Percentiles rank a stretch among this genome's conserved stretches.
These are phyloP conservation scores for Xylaria castorea DNA, from an alignment of 495 filamentous ascomycete species.

Conservation along the genomic window DNA sequence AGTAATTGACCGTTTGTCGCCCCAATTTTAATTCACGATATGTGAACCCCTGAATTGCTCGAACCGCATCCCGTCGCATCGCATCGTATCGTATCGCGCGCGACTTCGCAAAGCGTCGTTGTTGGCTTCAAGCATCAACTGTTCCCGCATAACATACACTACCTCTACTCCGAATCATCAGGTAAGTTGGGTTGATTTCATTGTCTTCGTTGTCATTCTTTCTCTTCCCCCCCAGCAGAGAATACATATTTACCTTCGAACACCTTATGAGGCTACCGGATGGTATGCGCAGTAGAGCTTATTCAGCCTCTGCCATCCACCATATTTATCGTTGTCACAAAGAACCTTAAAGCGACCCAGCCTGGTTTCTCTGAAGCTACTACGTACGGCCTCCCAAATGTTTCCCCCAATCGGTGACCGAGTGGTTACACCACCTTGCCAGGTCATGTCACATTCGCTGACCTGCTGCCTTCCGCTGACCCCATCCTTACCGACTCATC, in stretches of 20 bases:
- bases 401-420: constrained; percentile 28
- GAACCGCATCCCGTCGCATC: constrained; percentile 15
- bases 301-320: constrained; percentile 14
- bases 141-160: neutral
- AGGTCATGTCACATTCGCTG: constrained; percentile 22
- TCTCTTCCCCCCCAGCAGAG: neutral
- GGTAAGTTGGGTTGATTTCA: neutral
- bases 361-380: neutral
- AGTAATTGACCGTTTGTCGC: constrained; percentile 2
- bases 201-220: neutral
- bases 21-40: constrained; percentile 22
- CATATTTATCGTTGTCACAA: neutral
- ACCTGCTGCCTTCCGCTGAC: constrained; percentile 17
- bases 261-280: no score
- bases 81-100: constrained; percentile 12
- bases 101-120: constrained; percentile 8
- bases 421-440: constrained; percentile 26
- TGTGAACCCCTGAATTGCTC: constrained; percentile 20
- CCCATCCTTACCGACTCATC: constrained; percentile 12
- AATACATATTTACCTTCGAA: neutral
- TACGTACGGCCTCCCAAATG: neutral
- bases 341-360: constrained; percentile 4
- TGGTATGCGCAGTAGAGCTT: neutral
- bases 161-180: neutral
- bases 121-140: constrained; percentile 6